Conservation (phyloP, 805 yeast genomes). For the Wickerhamiella occidentalis region DNA sequence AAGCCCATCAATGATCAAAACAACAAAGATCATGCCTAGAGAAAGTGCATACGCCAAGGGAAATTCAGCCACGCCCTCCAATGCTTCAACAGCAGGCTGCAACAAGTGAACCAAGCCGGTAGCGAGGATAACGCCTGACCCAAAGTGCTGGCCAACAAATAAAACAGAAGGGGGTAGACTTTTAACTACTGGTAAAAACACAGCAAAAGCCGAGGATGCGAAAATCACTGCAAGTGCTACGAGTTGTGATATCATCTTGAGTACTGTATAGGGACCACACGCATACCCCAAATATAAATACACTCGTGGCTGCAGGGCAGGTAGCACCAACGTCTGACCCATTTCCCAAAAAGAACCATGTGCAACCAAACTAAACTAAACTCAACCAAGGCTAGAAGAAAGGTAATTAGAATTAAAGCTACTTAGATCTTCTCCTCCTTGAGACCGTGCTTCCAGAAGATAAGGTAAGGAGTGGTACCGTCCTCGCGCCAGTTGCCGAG, state of each 20-base stretch:
- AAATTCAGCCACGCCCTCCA: neutral
- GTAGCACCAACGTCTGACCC: no score
- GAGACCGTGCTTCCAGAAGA: constrained; percentile 99
- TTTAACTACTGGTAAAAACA: constrained; percentile 10
- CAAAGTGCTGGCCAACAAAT: constrained; percentile 34
- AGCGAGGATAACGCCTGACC: constrained; percentile 63
- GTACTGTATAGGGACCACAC: neutral
- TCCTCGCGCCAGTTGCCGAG: constrained; percentile 99
- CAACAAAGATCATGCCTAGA: constrained; percentile 9
- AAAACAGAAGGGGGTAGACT: constrained; percentile 4
- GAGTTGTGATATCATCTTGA: constrained; percentile 4
- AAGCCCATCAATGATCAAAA: constrained; percentile 9
- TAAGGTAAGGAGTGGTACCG: constrained; percentile 94
- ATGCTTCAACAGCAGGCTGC: constrained; percentile 21
- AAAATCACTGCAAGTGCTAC: neutral
- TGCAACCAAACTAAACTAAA: no score
- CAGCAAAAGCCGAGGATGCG: neutral
- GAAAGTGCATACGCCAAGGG: constrained; percentile 14
- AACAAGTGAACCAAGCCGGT: constrained; percentile 58
- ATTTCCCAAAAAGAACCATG: no score
- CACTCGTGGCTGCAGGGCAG: no score
- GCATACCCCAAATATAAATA: no score
- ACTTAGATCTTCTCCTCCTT: constrained; percentile 76
- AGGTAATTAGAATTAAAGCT: neutral
- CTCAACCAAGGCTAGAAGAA: no score